Evolutionary conservation across 1,284 basidiomycete species (phyloP).

Genomic region (Marasmius fiardii): DNA sequence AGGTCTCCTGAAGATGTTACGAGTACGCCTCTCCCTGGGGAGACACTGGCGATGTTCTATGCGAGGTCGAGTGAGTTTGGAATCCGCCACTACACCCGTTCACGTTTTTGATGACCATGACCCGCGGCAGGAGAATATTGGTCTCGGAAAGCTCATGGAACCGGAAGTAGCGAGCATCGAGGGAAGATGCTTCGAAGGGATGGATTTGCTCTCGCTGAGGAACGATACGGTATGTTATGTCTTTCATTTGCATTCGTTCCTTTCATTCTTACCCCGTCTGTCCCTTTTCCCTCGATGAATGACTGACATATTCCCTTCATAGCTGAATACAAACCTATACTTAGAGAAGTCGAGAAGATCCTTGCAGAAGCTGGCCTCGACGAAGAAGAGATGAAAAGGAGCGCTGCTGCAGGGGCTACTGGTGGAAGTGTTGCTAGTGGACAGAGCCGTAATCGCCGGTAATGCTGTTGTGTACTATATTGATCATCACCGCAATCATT

Average conservation of each 20-base stretch:
- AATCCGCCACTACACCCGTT: conserved; percentile 1
- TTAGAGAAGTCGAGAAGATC: conserved; percentile 83
- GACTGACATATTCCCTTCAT: conserved; percentile 5
- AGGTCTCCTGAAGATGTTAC: conserved; percentile 71
- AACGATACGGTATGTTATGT: conserved; percentile 53
- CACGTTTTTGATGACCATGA: not conserved
- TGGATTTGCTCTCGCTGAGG: conserved; percentile 73
- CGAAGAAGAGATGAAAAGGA: conserved; percentile 70
- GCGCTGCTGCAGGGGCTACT: conserved; percentile 38
- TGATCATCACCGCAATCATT: not conserved
- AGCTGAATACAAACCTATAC: conserved; percentile 74
- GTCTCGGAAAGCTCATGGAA: conserved; percentile 72
- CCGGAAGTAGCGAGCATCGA: conserved; percentile 57
- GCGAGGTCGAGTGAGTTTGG: conserved; percentile 64
- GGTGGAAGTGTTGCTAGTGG: conserved; percentile 23
- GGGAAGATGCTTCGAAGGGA: conserved; percentile 82
- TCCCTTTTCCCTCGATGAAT: not conserved
- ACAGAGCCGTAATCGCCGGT: conserved; percentile 55
- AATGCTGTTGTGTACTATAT: not conserved
- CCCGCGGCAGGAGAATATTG: conserved; percentile 68
- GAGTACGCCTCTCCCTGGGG: conserved; percentile 87
- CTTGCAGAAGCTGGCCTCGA: conserved; percentile 85
- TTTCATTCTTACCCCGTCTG: conserved; percentile 11
- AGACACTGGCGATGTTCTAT: conserved; percentile 85
- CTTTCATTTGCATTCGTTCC: not conserved